Percentiles rank a stretch among this genome's conserved stretches.
Conservation (phyloP, 495 filamentous ascomycete species). For the Xylaria venustula region DNA sequence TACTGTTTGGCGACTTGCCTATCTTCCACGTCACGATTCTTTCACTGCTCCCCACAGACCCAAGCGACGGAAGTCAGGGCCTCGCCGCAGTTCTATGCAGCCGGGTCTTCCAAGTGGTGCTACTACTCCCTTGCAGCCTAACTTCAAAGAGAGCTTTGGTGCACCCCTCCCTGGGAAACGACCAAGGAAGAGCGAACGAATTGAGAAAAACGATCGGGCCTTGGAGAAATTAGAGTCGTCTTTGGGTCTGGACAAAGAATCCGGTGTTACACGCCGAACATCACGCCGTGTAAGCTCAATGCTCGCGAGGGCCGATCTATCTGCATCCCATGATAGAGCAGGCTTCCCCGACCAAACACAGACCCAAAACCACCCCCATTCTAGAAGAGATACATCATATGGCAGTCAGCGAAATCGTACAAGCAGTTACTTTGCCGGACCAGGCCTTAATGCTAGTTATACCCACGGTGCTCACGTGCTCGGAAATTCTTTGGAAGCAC, state of each 20-base stretch:
- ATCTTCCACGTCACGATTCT: conserved; percentile 60
- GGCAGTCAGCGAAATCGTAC: conserved; percentile 63
- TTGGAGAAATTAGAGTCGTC: conserved; percentile 54
- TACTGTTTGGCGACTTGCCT: conserved; percentile 75
- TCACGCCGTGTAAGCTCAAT: conserved; percentile 90
- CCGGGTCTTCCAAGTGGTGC: conserved; percentile 75
- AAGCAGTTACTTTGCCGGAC: conserved; percentile 51
- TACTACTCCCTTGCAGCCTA: conserved; percentile 68
- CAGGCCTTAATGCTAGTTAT: conserved; percentile 36
- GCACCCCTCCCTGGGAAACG: conserved; percentile 46
- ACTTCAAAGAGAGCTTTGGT: conserved; percentile 50
- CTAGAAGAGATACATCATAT: conserved; percentile 67
- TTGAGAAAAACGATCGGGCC: conserved; percentile 57
- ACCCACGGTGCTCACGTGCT: conserved; percentile 39
- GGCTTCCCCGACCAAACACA: conserved; percentile 69
- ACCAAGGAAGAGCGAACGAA: conserved; percentile 40
- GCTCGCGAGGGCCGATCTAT: conserved; percentile 85
- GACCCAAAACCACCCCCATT: conserved; percentile 44
- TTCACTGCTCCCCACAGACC: conserved; percentile 48
- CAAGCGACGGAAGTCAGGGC: conserved; percentile 53
- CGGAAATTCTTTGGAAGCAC: conserved; percentile 60
- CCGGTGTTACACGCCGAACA: conserved; percentile 63
- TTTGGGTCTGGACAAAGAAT: conserved; percentile 65
- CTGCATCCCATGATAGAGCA: conserved; percentile 68
- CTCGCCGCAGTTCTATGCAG: conserved; percentile 79